Evolutionary conservation across 192 early-diverging fungal species (phyloP), one percentile per base, ranked within the genome.

Genomic region (Coemansia sp.): DNA sequence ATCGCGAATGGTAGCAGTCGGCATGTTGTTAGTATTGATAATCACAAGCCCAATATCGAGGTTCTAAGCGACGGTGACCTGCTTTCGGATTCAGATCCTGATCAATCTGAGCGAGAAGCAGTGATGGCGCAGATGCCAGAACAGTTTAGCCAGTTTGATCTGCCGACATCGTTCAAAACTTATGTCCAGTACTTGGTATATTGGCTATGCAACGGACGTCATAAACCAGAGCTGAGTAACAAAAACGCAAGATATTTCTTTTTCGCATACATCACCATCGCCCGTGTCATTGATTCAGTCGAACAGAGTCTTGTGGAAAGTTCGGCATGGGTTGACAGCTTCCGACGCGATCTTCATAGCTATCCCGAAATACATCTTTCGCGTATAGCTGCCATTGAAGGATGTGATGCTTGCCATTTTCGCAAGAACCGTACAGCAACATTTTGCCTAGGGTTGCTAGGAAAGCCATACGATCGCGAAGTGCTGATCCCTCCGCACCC

Each of bases 101-200:
- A 49, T 4, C 9, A 49, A 15, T 6, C 7, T 3, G 31, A 59
- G 46, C 58, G 58, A 10, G 64, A 64, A 9, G 56, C 52, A 1
- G 53, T 43, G 15, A 56, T 65, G 59, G 33, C 63, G 7, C 16
- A 63, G 57, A 58, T 81, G 68, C 78, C 78, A 7, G 78, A 72
- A 8, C 69, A 75, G 53, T 81, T 81, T 37, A 69, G 70, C 70
- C 63, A 72, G 45, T 52, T 69, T 18, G 78, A 81, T 25, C 35
- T 81, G 48, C 67, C 55, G 21, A 72, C 78, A 0, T 81, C 78
- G 37, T 81, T 81, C 64, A 81, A 66, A 51, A 49, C 66, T 1
- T 81, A 81, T 26, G 67, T 72, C 49, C 78, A 81, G 57, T 81
- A 81, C 28, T 60, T 81, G 39, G 73, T 81, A 2, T 58, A 81